A percentile compares a stretch with the other conserved stretches of the same genome.
Evolutionary conservation across 2,329 filamentous ascomycete genomes (phyloP).

Genomic region (Colletotrichum tropicicola): DNA sequence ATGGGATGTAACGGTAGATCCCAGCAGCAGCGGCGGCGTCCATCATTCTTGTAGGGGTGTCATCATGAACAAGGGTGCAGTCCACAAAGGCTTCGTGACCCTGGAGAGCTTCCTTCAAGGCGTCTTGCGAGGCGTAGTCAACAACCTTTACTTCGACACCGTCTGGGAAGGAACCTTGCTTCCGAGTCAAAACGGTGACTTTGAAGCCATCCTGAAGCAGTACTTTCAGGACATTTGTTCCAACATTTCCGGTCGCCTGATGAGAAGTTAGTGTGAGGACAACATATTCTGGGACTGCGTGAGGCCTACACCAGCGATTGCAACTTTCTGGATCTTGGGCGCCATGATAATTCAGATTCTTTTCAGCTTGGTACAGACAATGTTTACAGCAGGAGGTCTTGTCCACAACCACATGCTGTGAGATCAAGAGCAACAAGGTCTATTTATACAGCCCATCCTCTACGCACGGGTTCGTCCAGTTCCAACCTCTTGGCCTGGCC

Average conservation of each 20-base stretch:
- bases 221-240: slow-evolving; percentile 39
- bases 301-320: slow-evolving; percentile 42
- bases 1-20: slow-evolving; percentile 69
- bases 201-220: slow-evolving; percentile 45
- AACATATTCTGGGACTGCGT: no score
- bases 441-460: not conserved
- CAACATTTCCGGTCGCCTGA: slow-evolving; percentile 44
- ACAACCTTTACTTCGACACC: slow-evolving; percentile 53
- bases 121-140: slow-evolving; percentile 56
- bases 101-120: slow-evolving; percentile 58
- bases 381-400: not conserved
- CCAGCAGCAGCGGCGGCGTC: slow-evolving; percentile 67
- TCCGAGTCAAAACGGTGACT: slow-evolving; percentile 63
- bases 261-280: no score
- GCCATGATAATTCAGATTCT: not conserved
- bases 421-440: not conserved
- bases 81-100: slow-evolving; percentile 65
- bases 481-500: not conserved
- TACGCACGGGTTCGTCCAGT: not conserved
- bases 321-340: slow-evolving; percentile 45
- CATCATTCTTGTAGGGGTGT: slow-evolving; percentile 55
- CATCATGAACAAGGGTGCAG: slow-evolving; percentile 39
- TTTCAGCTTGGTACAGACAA: no score
- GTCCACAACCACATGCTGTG: not conserved
- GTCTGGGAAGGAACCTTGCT: slow-evolving; percentile 33